These are phyloP conservation scores for Plasmodium berghei DNA, from an alignment of 169 alveolate species.

Conservation along the genomic window DNA sequence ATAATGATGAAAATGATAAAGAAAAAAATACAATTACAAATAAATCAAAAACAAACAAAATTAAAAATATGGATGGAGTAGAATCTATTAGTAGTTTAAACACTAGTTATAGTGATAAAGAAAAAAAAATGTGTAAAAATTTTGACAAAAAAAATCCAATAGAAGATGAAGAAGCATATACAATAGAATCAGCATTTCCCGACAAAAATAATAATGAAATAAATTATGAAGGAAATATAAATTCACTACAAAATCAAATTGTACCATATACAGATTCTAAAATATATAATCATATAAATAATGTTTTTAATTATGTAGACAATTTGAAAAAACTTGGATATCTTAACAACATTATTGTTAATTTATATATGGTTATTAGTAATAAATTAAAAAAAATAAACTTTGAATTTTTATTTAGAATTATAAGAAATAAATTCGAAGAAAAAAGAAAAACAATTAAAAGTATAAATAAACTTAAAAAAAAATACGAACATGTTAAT, in stretches of 20 bases:
- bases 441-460: constrained; percentile 6
- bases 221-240: no score
- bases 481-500: constrained; percentile 55
- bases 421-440: constrained; percentile 7
- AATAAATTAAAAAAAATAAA: constrained; percentile 6
- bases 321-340: constrained; percentile 33
- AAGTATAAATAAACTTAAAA: constrained; percentile 2
- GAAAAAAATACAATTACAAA: not conserved
- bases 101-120: no score
- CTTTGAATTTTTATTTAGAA: constrained; percentile 8
- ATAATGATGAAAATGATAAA: no score
- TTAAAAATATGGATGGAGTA: no score
- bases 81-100: no score
- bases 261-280: constrained; percentile 20
- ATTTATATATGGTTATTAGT: constrained; percentile 19
- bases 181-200: no score
- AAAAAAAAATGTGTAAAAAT: no score
- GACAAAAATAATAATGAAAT: no score
- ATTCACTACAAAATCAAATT: not conserved
- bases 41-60: no score
- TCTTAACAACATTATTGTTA: constrained; percentile 18
- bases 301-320: constrained; percentile 14
- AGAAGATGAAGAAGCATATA: no score
- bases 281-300: constrained; percentile 37
- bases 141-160: no score